Evolutionary conservation across 768 basidiomycete genomes (phyloP).

Genomic region (Phaeolepiota aurea): DNA sequence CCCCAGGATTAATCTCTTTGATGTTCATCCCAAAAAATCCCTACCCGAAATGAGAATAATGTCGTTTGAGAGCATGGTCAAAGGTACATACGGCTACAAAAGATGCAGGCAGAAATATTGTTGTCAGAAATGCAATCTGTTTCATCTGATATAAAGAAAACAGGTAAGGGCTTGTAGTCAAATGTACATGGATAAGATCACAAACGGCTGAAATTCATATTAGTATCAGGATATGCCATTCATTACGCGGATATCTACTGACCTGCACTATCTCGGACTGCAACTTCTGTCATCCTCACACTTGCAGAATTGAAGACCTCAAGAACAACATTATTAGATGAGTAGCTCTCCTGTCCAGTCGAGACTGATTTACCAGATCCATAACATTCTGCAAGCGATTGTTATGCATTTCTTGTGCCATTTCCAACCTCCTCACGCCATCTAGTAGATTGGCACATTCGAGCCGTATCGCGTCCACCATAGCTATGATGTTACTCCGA

Average conservation of each 20-base stretch:
- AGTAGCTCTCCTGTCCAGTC: neutral
- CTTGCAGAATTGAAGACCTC: conserved; percentile 56
- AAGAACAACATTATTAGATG: neutral
- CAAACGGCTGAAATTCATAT: no score
- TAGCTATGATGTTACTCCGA: neutral
- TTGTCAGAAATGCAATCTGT: neutral
- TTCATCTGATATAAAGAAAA: no score
- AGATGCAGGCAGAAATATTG: neutral
- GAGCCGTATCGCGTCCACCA: neutral
- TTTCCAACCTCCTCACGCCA: neutral
- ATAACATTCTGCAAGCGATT: neutral
- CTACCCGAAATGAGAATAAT: no score
- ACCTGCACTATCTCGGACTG: conserved; percentile 42
- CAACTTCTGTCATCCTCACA: conserved; percentile 44
- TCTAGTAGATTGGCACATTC: neutral
- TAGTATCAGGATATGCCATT: no score
- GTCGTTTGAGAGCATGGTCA: no score
- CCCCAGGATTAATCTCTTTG: neutral
- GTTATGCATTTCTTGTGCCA: neutral
- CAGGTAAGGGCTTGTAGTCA: no score
- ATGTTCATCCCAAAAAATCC: neutral
- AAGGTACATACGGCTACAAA: neutral
- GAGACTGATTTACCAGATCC: neutral
- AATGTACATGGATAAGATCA: no score
- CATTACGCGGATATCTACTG: no score